Evolutionary conservation across 345 rosid species (phyloP).

Genomic region (Bretschneidera sinensis): DNA sequence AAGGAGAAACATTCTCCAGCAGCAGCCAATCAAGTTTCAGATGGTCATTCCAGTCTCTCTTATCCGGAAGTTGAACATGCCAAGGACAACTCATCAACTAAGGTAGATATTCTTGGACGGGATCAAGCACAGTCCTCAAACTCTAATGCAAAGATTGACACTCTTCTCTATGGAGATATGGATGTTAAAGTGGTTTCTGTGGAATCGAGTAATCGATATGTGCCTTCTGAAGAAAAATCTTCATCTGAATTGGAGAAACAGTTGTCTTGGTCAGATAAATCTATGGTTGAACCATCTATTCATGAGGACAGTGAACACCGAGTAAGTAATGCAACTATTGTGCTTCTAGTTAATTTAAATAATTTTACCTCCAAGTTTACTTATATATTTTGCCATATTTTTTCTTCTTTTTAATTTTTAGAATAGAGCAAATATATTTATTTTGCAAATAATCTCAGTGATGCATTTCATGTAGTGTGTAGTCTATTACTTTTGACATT

Average conservation of each 20-base stretch:
- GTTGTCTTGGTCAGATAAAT: conserved; percentile 46
- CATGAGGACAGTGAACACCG: conserved; percentile 21
- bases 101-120: conserved; percentile 30
- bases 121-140: conserved; percentile 28
- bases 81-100: conserved; percentile 29
- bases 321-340: conserved; percentile 37
- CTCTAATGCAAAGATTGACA: conserved; percentile 24
- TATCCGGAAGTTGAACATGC: conserved; percentile 36
- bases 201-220: conserved; percentile 21
- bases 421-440: no score
- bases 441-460: no score
- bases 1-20: background rate
- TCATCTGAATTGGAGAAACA: conserved; percentile 32
- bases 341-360: background rate
- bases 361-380: background rate
- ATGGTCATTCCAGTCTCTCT: conserved; percentile 19
- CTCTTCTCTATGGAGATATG: conserved; percentile 24
- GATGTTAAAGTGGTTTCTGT: conserved; percentile 35
- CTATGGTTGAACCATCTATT: conserved; percentile 40
- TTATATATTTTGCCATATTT: background rate
- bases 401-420: background rate
- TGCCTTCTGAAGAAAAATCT: conserved; percentile 30
- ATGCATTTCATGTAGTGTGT: background rate
- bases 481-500: no score
- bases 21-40: conserved; percentile 14